Evolutionary conservation across 805 yeast species (phyloP).

Genomic region (Pichia exigua): DNA sequence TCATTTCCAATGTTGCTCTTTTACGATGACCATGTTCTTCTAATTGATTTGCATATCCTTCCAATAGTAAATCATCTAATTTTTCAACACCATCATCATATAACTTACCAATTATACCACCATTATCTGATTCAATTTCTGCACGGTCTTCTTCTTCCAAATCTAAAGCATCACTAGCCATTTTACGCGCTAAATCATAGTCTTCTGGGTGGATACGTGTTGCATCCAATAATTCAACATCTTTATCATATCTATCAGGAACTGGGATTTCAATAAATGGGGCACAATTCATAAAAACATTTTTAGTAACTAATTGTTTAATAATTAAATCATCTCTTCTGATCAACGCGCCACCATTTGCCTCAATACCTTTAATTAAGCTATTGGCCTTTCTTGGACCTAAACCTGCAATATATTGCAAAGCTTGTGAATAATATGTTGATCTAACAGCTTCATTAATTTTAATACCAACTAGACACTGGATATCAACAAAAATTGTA

Average conservation of each 20-base stretch:
- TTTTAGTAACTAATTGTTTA: conserved; percentile 68
- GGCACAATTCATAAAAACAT: conserved; percentile 84
- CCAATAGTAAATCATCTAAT: conserved; percentile 80
- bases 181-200: conserved; percentile 88
- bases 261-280: conserved; percentile 77
- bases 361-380: conserved; percentile 70
- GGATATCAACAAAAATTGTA: conserved; percentile 80
- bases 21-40: conserved; percentile 70
- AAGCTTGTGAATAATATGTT: conserved; percentile 56
- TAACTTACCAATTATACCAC: conserved; percentile 70
- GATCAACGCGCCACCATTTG: conserved; percentile 51
- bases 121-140: conserved; percentile 68
- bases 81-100: conserved; percentile 63
- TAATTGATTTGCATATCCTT: conserved; percentile 87
- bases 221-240: conserved; percentile 81
- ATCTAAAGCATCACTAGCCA: conserved; percentile 97
- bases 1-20: conserved; percentile 73
- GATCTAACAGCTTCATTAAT: conserved; percentile 83
- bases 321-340: conserved; percentile 79
- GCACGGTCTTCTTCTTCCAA: conserved; percentile 83
- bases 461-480: conserved; percentile 88
- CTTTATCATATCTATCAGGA: conserved; percentile 45
- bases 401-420: conserved; percentile 81
- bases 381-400: conserved; percentile 96
- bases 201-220: conserved; percentile 98